Conservation (phyloP, 106 monocot genomes). For the Dioscorea zingiberensis region DNA sequence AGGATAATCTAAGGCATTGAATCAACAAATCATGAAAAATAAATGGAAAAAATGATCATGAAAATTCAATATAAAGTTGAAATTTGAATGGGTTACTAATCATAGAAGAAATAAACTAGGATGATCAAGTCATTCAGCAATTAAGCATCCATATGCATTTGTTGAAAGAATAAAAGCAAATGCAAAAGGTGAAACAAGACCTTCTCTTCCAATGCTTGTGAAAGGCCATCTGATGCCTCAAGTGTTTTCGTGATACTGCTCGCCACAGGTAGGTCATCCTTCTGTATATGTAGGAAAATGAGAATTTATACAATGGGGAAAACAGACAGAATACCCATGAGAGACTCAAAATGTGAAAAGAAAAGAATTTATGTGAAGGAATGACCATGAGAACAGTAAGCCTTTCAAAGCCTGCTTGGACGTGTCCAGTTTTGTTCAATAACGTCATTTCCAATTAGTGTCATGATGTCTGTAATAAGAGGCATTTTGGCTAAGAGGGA, state of each 20-base stretch:
- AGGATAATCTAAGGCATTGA: neutral
- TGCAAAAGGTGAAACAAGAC: conserved; percentile 22
- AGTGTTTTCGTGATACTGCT: conserved; percentile 5
- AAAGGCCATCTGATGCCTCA: conserved; percentile 52
- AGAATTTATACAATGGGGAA: neutral
- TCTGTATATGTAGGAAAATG: conserved; percentile 16
- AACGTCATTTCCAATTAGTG: no score
- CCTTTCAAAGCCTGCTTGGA: no score
- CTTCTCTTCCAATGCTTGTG: conserved; percentile 91
- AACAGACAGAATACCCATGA: neutral
- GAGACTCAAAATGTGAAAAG: neutral
- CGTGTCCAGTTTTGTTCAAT: no score
- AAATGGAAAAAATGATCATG: no score
- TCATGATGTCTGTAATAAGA: no score
- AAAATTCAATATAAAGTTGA: no score
- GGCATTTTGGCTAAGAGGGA: no score
- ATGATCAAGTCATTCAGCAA: no score
- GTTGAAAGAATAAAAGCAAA: neutral
- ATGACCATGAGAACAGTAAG: no score
- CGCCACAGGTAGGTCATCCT: conserved; percentile 6
- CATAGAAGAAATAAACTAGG: no score
- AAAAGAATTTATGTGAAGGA: neutral
- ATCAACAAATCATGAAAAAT: no score
- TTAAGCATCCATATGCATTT: neutral
- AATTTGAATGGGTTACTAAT: no score